Evolutionary conservation across 306 rosid genomes (phyloP), one percentile per base, ranked within the genome.

Genomic region (Sicyos edulis): DNA sequence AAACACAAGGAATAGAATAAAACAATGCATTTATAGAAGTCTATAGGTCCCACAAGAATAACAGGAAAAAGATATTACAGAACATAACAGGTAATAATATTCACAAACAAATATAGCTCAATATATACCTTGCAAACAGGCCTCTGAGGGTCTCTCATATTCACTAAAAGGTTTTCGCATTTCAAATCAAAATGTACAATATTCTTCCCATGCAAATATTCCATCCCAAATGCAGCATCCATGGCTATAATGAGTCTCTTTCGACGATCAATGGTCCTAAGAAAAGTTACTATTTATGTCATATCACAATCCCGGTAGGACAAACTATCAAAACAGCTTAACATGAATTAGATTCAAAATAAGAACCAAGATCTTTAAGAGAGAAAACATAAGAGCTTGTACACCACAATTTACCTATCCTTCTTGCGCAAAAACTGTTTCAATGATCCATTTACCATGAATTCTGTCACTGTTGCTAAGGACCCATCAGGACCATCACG

Each of bases 201-300:
- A 78, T 87, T 84, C 87, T 91, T 95, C 68, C 88, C 97, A 75
- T 95, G 99, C 86, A 95, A 81, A 82, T 95, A 95, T 80, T 95
- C 99, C 99, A 95, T 95, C 74, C 99, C 99, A 79, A 95, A 91
- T 76, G 99, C 96, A 83, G 99, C 96, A 87, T 95, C 99, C 99
- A 91, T 91, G 21, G 95, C 96, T 73, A 95, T 95, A 82, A 95
- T 95, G 72, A 95, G 90, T 80, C 99, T 86, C 83, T 95, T 95
- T 10, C 99, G 96, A 71, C 99, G 97, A 82, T 95, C 99, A 57
- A 95, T 89, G 10, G 99, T 95, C 86, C 99, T 95, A 85, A 74
- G 58, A 74, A 74, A 87, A 78, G 69, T 69, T 82, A 73, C 15
- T 32, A 71, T 1, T 49, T 64, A 50, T 10, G 56, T 80, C 82